A percentile compares a stretch with the other conserved stretches of the same genome.
Evolutionary conservation across 352 stramenopile genomes (phyloP).

Genomic region (Phytophthora kernoviae): DNA sequence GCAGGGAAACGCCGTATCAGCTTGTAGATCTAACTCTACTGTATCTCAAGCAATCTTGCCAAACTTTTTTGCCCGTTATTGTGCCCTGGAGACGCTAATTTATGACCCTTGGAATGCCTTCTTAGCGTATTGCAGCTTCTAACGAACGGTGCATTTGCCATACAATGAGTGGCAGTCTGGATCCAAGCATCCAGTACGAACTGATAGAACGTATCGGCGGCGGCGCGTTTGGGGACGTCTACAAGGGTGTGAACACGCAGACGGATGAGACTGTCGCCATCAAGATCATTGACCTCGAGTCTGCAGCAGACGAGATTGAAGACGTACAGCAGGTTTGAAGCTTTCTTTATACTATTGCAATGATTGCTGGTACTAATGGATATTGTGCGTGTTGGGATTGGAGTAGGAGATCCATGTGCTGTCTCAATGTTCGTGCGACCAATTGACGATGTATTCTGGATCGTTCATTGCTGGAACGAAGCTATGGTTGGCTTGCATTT

Average conservation of each 20-base stretch:
- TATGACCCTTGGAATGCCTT: background rate
- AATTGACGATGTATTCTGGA: constrained; percentile 90
- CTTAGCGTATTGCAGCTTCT: background rate
- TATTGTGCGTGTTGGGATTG: constrained; percentile 1
- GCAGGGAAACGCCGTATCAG: too few species aligned
- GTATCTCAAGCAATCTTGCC: too few species aligned
- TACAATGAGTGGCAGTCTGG: constrained; percentile 53
- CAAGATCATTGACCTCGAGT: constrained; percentile 88
- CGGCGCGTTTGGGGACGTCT: constrained; percentile 85
- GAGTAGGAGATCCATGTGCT: constrained; percentile 90
- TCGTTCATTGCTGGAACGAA: constrained; percentile 87
- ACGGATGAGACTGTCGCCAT: constrained; percentile 76
- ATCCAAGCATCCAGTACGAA: constrained; percentile 70
- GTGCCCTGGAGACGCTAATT: too few species aligned
- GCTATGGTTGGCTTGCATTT: constrained; percentile 53
- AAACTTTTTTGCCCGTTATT: too few species aligned
- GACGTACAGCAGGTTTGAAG: constrained; percentile 76
- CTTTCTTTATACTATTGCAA: background rate
- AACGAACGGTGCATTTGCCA: background rate
- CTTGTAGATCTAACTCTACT: too few species aligned
- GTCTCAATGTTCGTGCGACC: constrained; percentile 87
- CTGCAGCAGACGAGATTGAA: constrained; percentile 85
- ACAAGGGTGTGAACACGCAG: constrained; percentile 70
- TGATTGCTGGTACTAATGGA: background rate
- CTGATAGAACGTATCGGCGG: constrained; percentile 82